These are phyloP conservation scores for Tagetes patula DNA, from an alignment of 129 eudicot genomes.

Conservation along the genomic window DNA sequence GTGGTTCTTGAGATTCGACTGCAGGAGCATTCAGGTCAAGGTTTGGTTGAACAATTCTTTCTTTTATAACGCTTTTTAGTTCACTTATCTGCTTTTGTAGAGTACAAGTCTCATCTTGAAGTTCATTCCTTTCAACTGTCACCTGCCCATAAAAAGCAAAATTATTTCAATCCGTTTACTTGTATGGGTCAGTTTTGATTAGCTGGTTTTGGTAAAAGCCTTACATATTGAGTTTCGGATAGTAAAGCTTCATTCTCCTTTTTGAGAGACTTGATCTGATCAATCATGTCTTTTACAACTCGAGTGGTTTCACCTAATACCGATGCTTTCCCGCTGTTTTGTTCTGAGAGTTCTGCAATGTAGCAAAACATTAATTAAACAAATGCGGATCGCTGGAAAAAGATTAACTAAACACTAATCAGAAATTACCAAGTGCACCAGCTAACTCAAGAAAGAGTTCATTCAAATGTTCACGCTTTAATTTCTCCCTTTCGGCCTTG, in stretches of 20 bases:
- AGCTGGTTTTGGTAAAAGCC: conserved; percentile 11
- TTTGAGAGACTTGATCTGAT: conserved; percentile 55
- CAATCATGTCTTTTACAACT: conserved; percentile 53
- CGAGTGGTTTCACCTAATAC: conserved; percentile 61
- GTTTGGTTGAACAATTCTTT: conserved; percentile 37
- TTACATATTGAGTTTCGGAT: conserved; percentile 79
- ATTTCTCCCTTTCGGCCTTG: conserved; percentile 86
- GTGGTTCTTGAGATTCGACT: conserved; percentile 44
- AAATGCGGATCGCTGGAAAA: not conserved
- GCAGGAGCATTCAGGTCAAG: conserved; percentile 73
- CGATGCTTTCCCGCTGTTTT: conserved; percentile 70
- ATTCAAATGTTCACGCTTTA: conserved; percentile 83
- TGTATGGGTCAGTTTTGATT: not conserved
- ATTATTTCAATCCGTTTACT: not conserved
- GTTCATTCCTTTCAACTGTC: conserved; percentile 62
- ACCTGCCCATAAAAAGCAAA: conserved; percentile 42
- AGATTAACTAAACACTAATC: conserved; percentile 1
- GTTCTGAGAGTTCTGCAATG: conserved; percentile 53
- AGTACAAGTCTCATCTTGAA: conserved; percentile 56
- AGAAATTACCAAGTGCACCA: conserved; percentile 60
- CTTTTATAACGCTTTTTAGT: conserved; percentile 47
- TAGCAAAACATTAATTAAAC: not conserved
- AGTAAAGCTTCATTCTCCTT: conserved; percentile 64
- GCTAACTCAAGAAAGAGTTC: conserved; percentile 69
- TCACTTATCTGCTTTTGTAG: conserved; percentile 53